Evolutionary conservation across 1,284 basidiomycete genomes (phyloP).

Genomic region (Puccinia horiana): DNA sequence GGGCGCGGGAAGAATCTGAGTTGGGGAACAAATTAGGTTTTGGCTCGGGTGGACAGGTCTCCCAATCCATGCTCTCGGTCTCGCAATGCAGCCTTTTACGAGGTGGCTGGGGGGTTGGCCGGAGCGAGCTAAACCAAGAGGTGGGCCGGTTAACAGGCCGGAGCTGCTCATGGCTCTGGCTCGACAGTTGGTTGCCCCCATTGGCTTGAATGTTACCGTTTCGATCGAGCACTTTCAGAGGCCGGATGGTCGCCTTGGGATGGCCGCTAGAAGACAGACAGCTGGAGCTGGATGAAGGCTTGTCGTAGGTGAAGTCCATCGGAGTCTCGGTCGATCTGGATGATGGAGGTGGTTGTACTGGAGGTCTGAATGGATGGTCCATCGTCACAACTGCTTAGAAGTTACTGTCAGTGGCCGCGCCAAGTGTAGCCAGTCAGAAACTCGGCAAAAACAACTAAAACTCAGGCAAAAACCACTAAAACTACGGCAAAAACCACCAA

Average conservation of each 20-base stretch:
- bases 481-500: no score
- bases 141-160: not conserved
- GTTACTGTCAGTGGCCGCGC: not conserved
- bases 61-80: slow-evolving; percentile 43
- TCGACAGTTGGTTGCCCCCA: not conserved
- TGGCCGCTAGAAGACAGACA: not conserved
- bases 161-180: not conserved
- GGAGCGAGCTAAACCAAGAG: not conserved
- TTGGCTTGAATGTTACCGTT: not conserved
- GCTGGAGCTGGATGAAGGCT: not conserved
- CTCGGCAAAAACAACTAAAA: not conserved
- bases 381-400: not conserved
- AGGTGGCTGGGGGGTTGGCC: not conserved
- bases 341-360: not conserved
- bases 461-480: no score
- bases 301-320: slow-evolving; percentile 47
- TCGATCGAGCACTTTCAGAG: slow-evolving; percentile 9
- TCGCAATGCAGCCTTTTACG: slow-evolving; percentile 35
- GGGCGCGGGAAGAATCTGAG: not conserved
- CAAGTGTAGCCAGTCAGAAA: not conserved
- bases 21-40: slow-evolving; percentile 7
- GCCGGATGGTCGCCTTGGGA: slow-evolving; percentile 2
- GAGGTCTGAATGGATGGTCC: slow-evolving; percentile 36
- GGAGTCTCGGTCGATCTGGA: slow-evolving; percentile 33
- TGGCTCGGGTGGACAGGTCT: slow-evolving; percentile 10